A percentile compares a stretch with the other conserved stretches of the same genome.
phyloP scores from a whole-genome alignment of 331 rosid species.

The Prunus yedoensis region DNA sequence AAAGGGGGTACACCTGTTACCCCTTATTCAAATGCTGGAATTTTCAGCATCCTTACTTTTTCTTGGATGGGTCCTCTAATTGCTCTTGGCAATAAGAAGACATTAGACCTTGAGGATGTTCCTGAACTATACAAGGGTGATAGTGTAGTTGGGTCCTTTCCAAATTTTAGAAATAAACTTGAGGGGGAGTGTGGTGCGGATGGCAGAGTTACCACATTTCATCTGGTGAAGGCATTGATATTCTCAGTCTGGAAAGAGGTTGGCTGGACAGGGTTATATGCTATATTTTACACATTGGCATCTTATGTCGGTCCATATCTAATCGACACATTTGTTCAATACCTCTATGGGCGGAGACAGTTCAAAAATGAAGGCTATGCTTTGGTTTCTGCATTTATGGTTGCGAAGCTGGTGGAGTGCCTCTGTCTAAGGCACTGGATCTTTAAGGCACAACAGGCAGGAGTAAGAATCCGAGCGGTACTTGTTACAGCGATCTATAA shows the following conservation, averaged over 20 bases:
- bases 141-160: constrained; percentile 51
- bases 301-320: constrained; percentile 84
- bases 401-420: constrained; percentile 70
- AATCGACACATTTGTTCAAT: constrained; percentile 72
- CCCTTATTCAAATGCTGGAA: constrained; percentile 73
- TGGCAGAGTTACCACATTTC: constrained; percentile 47
- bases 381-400: constrained; percentile 57
- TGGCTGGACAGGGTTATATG: constrained; percentile 45
- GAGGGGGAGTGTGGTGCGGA: constrained; percentile 51
- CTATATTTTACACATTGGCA: constrained; percentile 42
- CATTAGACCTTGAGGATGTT: constrained; percentile 83
- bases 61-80: constrained; percentile 78
- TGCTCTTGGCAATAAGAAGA: constrained; percentile 60
- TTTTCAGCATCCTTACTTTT: constrained; percentile 72
- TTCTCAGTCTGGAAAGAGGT: constrained; percentile 62
- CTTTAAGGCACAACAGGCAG: constrained; percentile 59
- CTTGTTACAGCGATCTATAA: constrained; percentile 58
- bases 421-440: constrained; percentile 58
- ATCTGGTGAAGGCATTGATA: constrained; percentile 54
- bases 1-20: constrained; percentile 59
- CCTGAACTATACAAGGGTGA: constrained; percentile 68
- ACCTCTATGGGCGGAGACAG: constrained; percentile 53
- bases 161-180: constrained; percentile 41
- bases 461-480: constrained; percentile 53
- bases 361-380: constrained; percentile 61